Percentiles rank a stretch among this genome's conserved stretches.
Conservation (phyloP, 768 basidiomycete genomes). For the Tricholomella constricta region DNA sequence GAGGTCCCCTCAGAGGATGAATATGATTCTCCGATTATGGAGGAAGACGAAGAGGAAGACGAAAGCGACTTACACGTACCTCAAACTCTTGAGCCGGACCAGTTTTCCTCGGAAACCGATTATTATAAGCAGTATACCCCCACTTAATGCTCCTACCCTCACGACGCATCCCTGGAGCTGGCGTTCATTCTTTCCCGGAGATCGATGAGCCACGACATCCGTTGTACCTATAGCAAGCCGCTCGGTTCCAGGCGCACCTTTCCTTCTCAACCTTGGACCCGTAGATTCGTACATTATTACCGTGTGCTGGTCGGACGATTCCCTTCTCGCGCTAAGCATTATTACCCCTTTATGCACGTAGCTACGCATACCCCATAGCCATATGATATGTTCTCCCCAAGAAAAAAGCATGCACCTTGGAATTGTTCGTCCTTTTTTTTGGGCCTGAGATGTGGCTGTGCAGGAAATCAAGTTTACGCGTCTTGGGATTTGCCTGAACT, state of each 20-base stretch:
- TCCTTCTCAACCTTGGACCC: slow-evolving; percentile 7
- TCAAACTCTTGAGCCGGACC: slow-evolving; percentile 17
- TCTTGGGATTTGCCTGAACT: slow-evolving; percentile 9
- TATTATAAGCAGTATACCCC: slow-evolving; percentile 21
- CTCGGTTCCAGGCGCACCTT: not conserved
- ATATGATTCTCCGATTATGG: slow-evolving; percentile 63
- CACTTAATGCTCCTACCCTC: slow-evolving; percentile 18
- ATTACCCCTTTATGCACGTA: slow-evolving; percentile 17
- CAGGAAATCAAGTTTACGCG: slow-evolving; percentile 24
- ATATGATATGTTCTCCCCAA: not conserved
- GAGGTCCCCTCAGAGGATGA: slow-evolving; percentile 66
- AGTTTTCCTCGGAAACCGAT: slow-evolving; percentile 12
- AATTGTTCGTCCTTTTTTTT: too few relatives aligned
- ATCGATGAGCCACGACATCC: slow-evolving; percentile 12
- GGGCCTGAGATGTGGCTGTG: slow-evolving; percentile 23
- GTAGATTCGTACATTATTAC: slow-evolving; percentile 16
- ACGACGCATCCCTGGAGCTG: slow-evolving; percentile 6
- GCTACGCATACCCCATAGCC: slow-evolving; percentile 14
- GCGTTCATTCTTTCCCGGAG: slow-evolving; percentile 2
- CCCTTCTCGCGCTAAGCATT: slow-evolving; percentile 12
- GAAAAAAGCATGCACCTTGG: not conserved
- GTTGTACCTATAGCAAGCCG: slow-evolving; percentile 16
- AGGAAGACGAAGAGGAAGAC: slow-evolving; percentile 65
- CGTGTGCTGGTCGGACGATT: slow-evolving; percentile 18
- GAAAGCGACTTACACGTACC: slow-evolving; percentile 17